Base-by-base conservation (phyloP, 2,329 filamentous ascomycete species). In the Pseudocercospora vitis region DNA sequence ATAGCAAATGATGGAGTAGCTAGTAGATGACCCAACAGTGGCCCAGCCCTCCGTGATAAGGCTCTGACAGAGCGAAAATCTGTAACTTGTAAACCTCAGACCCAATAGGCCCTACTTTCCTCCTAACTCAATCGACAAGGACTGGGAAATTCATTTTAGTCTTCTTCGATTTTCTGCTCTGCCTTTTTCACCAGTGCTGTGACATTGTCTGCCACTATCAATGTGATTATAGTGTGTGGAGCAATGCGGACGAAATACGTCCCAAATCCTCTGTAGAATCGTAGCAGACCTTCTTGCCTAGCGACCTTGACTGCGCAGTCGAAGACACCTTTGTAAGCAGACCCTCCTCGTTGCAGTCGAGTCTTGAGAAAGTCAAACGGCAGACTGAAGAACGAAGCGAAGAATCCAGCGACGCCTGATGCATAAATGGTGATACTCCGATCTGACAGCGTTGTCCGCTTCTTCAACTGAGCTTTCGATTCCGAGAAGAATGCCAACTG, bases 321-420 rank as follows among this genome's bases (percentile, higher is more conserved):
- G 26, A 82, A 72, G 83, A 96, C 90, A 62, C 89, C 84, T 64
- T 83, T 87, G 74, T 97, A 97, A 6, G 89, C 91, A 52, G 92
- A 64, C 66, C 84, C 84, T 33, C 91, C 91, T 78, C 95, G 95
- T 78, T 97, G 92, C 72, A 97, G 73, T 48, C 92, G 81, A 16
- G 94, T 97, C 85, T 97, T 97, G 75, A 96, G 87, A 73, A 99
- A 97, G 76, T 99, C 92, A 69, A 99, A 97, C 0, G 94, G 92
- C 70, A 99, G 74, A 47, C 86, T 91, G 71, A 97, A 89, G 81
- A 96, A 96, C 61, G 85, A 89, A 19, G 92, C 94, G 67, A 97
- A 97, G 80, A 99, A 97, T 0, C 94, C 92, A 2, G 92, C 94
- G 55, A 96, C 83, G 37, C 87, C 91, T 46, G 87, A 91, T 4